These are phyloP conservation scores for Ministeria vibrans DNA, from an alignment of 78 protist species.

Conservation along the genomic window DNA sequence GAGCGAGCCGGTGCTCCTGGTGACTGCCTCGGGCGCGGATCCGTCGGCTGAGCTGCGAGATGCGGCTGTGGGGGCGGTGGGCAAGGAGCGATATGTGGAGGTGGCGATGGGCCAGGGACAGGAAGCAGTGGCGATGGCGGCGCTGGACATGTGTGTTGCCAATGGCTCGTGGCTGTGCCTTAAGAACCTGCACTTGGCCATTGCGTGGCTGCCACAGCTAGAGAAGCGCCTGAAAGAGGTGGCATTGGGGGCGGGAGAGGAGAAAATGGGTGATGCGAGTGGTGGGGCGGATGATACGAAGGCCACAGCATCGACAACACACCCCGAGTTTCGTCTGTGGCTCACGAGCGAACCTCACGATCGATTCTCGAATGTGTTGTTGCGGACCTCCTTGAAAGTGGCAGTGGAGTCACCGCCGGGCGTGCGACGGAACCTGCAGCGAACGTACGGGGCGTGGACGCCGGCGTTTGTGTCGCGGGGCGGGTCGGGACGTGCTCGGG, in stretches of 20 bases:
- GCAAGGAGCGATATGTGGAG: constrained; percentile 22
- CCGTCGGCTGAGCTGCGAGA: constrained; percentile 66
- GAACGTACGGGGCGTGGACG: constrained; percentile 46
- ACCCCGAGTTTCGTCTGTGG: constrained; percentile 69
- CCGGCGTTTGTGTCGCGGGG: background rate
- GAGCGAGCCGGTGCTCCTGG: constrained; percentile 48
- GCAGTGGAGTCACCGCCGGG: constrained; percentile 89
- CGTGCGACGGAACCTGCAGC: constrained; percentile 50
- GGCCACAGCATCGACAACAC: no score
- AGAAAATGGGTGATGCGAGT: no score
- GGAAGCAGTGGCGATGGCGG: constrained; percentile 39
- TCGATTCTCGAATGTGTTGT: constrained; percentile 46
- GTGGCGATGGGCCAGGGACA: constrained; percentile 83
- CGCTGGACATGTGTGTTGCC: constrained; percentile 27
- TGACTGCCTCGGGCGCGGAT: constrained; percentile 69
- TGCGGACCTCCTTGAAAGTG: constrained; percentile 48
- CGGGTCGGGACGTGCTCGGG: constrained; percentile 10
- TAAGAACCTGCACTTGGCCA: constrained; percentile 80
- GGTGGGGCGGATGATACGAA: no score
- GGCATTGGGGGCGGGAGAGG: no score
- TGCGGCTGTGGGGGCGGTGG: constrained; percentile 3
- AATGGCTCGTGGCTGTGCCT: constrained; percentile 66
- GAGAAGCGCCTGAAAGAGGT: constrained; percentile 45
- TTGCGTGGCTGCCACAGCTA: constrained; percentile 63
- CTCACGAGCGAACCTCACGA: constrained; percentile 73